Conservation (phyloP, 768 basidiomycete species). For the Boletus bicolor region DNA sequence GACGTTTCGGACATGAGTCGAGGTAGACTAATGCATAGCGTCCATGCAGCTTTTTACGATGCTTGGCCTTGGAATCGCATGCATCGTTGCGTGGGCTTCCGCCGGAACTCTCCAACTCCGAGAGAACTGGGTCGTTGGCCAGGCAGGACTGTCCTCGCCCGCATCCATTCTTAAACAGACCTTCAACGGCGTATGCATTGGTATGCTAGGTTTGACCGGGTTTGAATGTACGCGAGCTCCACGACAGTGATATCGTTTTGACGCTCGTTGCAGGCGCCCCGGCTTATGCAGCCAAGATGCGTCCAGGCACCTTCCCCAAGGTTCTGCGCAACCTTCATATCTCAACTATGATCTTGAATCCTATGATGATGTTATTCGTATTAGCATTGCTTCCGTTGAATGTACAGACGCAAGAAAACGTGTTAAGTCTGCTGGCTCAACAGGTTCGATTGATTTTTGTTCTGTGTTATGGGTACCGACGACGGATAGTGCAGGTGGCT, state of each 20-base stretch:
- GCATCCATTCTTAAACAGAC: conserved; percentile 41
- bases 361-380: conserved; percentile 55
- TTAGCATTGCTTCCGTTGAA: conserved; percentile 56
- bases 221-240: conserved; percentile 49
- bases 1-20: not conserved
- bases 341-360: conserved; percentile 55
- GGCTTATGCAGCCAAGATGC: conserved; percentile 61
- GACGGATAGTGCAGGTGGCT: conserved; percentile 39
- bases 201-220: conserved; percentile 70
- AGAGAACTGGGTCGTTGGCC: conserved; percentile 51
- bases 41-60: conserved; percentile 50
- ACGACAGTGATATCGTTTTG: not conserved
- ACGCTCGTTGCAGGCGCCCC: conserved; percentile 45
- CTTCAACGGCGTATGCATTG: conserved; percentile 66
- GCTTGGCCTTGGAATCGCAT: conserved; percentile 48
- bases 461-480: not conserved
- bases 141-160: conserved; percentile 28
- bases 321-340: conserved; percentile 66
- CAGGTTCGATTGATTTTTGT: conserved; percentile 33
- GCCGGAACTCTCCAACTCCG: conserved; percentile 46
- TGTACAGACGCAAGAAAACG: conserved; percentile 50
- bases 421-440: conserved; percentile 63
- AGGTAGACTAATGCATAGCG: not conserved
- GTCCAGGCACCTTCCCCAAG: conserved; percentile 49
- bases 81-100: conserved; percentile 49